Percentiles rank a stretch among this genome's conserved stretches.
These are phyloP conservation scores for Calocybe gambosa DNA, from an alignment of 1,284 basidiomycete genomes.

Conservation along the genomic window DNA sequence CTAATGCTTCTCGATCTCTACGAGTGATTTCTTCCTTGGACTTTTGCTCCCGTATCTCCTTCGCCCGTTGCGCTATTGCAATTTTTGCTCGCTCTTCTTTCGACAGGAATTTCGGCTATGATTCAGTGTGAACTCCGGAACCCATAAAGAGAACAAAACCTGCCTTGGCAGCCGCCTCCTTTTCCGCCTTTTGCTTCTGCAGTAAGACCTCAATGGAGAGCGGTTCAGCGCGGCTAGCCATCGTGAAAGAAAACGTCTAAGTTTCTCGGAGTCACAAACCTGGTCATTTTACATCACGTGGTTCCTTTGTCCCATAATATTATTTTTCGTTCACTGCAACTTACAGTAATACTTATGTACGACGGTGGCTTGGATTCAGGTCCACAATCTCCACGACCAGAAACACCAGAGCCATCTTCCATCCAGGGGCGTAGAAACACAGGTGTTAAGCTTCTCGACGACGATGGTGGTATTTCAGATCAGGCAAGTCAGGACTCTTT, in stretches of 20 bases:
- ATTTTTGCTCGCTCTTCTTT: slow-evolving; percentile 86
- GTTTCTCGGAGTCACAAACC: not conserved
- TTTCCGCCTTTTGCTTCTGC: slow-evolving; percentile 81
- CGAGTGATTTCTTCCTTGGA: slow-evolving; percentile 53
- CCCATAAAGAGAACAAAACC: not conserved
- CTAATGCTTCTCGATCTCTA: slow-evolving; percentile 60
- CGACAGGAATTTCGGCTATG: slow-evolving; percentile 82
- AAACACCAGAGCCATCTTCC: slow-evolving; percentile 56
- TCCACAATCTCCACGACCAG: slow-evolving; percentile 45
- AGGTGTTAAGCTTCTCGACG: slow-evolving; percentile 44
- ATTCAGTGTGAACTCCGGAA: not conserved
- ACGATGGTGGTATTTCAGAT: slow-evolving; percentile 59
- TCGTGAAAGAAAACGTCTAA: slow-evolving; percentile 13
- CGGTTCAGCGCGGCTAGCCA: slow-evolving; percentile 47
- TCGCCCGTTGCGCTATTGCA: slow-evolving; percentile 80
- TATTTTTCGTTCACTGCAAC: not conserved
- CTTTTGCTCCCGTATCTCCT: slow-evolving; percentile 68
- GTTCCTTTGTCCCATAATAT: not conserved
- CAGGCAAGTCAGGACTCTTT: slow-evolving; percentile 38
- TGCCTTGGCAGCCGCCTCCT: slow-evolving; percentile 85
- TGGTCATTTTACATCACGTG: no score
- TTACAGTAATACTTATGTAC: slow-evolving; percentile 11
- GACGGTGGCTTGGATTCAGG: slow-evolving; percentile 23
- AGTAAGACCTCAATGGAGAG: slow-evolving; percentile 82
- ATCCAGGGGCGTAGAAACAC: slow-evolving; percentile 52